Evolutionary conservation across 371 early-diverging fungal species (phyloP).

Genomic region (Gilbertella persicaria): DNA sequence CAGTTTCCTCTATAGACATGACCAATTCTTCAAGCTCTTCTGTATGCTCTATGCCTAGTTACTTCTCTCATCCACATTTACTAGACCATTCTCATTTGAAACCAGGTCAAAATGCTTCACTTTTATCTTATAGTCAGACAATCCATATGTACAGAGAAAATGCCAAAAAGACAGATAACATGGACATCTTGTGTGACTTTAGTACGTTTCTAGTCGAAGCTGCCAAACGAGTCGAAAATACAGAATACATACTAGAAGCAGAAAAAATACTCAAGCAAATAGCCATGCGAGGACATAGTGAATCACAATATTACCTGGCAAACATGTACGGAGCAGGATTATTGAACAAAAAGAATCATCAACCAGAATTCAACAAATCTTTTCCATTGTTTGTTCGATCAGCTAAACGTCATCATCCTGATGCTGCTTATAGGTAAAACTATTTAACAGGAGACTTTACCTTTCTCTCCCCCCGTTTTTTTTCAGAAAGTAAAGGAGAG

Average conservation of each 20-base stretch:
- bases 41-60: too few relatives aligned
- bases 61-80: too few relatives aligned
- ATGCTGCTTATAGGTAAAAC: constrained; percentile 59
- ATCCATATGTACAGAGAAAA: constrained; percentile 81
- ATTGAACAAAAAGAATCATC: constrained; percentile 35
- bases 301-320: constrained; percentile 63
- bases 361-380: constrained; percentile 64
- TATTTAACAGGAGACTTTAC: background rate
- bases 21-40: too few relatives aligned
- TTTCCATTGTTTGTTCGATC: constrained; percentile 68
- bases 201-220: constrained; percentile 70
- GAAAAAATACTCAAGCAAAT: constrained; percentile 55
- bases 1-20: too few relatives aligned
- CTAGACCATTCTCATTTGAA: constrained; percentile 63
- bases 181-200: constrained; percentile 77
- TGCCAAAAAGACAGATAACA: constrained; percentile 76
- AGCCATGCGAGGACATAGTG: constrained; percentile 57
- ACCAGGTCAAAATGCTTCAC: constrained; percentile 60
- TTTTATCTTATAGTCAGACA: constrained; percentile 63
- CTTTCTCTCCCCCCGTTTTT: too few relatives aligned
- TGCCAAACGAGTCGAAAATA: constrained; percentile 44
- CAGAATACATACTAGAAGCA: constrained; percentile 52
- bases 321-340: constrained; percentile 63
- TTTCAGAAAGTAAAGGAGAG: too few relatives aligned
- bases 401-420: constrained; percentile 65